Conservation (phyloP, 2,329 filamentous ascomycete species). For the Clonostachys rhizophaga region DNA sequence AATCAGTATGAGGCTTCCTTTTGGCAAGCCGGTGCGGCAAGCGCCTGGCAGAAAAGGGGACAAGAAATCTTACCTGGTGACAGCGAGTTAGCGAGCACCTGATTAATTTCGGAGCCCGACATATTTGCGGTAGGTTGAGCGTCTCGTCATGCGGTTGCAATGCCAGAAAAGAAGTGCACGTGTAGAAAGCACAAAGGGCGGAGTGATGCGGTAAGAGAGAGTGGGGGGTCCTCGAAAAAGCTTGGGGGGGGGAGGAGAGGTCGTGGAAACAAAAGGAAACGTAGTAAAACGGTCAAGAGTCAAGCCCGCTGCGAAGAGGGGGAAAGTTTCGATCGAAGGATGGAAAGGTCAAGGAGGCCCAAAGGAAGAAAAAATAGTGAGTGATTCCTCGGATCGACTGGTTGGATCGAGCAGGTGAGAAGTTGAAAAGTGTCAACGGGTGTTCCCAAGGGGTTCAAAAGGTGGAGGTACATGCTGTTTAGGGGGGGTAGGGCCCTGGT, state of each 20-base stretch:
- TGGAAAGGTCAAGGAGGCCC: background rate
- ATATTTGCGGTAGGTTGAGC: conserved; percentile 41
- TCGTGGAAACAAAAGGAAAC: background rate
- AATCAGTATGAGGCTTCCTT: conserved; percentile 21
- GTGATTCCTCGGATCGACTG: too few relatives aligned
- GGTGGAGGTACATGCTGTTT: too few relatives aligned
- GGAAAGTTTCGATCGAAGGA: background rate
- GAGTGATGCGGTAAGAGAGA: background rate
- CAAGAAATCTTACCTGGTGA: conserved; percentile 63
- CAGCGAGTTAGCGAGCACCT: conserved; percentile 95
- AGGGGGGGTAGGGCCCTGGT: too few relatives aligned
- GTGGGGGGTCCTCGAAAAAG: background rate
- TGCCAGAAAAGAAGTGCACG: background rate
- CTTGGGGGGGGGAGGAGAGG: background rate
- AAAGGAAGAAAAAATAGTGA: background rate
- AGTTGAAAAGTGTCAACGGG: too few relatives aligned
- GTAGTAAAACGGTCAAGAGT: background rate
- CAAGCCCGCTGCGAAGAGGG: background rate
- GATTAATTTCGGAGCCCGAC: conserved; percentile 88
- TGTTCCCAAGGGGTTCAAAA: too few relatives aligned
- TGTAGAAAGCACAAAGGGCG: background rate
- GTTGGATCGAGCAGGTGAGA: too few relatives aligned
- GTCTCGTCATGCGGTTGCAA: conserved; percentile 29
- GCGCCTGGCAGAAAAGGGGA: background rate
- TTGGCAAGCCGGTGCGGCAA: background rate